Conservation (phyloP, 2,329 filamentous ascomycete genomes). For the Lasiodiplodia sp. region DNA sequence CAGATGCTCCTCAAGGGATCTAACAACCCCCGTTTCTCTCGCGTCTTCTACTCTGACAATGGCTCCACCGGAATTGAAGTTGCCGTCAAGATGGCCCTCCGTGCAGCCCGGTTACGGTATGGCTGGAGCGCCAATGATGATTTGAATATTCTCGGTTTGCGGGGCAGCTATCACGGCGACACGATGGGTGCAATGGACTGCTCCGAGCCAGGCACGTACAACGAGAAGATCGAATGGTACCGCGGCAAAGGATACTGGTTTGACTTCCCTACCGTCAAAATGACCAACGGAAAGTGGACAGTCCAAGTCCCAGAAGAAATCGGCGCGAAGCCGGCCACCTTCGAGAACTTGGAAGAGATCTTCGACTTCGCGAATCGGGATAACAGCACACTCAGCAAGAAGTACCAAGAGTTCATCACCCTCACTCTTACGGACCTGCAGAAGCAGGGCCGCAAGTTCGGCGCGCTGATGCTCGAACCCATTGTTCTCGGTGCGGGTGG, state of each 20-base stretch:
- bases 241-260: slow-evolving; percentile 81
- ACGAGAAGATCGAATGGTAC: slow-evolving; percentile 89
- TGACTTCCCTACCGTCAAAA: slow-evolving; percentile 75
- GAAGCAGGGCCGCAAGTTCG: slow-evolving; percentile 70
- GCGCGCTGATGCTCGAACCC: slow-evolving; percentile 81
- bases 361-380: slow-evolving; percentile 52
- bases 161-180: slow-evolving; percentile 85
- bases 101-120: slow-evolving; percentile 72
- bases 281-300: slow-evolving; percentile 69
- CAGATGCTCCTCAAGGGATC: slow-evolving; percentile 67
- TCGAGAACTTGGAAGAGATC: slow-evolving; percentile 42
- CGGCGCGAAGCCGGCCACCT: slow-evolving; percentile 40
- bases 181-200: slow-evolving; percentile 90
- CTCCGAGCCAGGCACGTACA: slow-evolving; percentile 77
- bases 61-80: slow-evolving; percentile 85
- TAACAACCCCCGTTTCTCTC: slow-evolving; percentile 69
- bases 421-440: slow-evolving; percentile 40
- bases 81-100: slow-evolving; percentile 82
- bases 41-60: slow-evolving; percentile 85
- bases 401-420: slow-evolving; percentile 15
- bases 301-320: background rate
- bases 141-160: slow-evolving; percentile 75
- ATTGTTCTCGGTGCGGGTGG: slow-evolving; percentile 82
- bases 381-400: slow-evolving; percentile 41
- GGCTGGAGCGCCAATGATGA: slow-evolving; percentile 66